Evolutionary conservation across 1,284 basidiomycete species (phyloP), one percentile per base, ranked within the genome.

Genomic region (Tylopilus sp.): DNA sequence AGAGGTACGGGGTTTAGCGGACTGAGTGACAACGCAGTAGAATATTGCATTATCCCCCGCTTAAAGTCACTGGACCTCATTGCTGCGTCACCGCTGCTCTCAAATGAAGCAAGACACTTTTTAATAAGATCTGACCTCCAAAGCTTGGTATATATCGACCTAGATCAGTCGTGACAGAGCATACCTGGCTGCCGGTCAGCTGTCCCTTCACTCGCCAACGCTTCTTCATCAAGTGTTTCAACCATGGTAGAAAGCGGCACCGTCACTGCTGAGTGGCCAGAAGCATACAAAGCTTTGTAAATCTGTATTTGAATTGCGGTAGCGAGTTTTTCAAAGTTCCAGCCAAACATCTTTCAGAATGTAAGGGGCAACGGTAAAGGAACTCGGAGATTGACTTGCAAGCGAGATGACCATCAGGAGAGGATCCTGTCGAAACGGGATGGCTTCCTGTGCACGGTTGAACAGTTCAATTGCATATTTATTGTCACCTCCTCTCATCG

Each of bases 1-100:
- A 56, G 49, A 18, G 15, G 23, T 1, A 23, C 35, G 2, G 47
- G 31, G 13, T 37, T 28, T 2, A 31, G 36, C 9, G 44, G 42
- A 33, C 18, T 10, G 1, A 46, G 37, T 2, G 53, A 37, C 25
- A 54, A 29, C 10, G 48, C 53, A 7, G 47, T 28, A 29, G 50
- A 52, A 5, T 42, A 52, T 6, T 16, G 42, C n/a, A 6, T 0
- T 7, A 46, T 34, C 1, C 41, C 46, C 29, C 26, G 12, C 12
- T 29, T 9, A 5, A 10, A n/a, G n/a, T 49, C 8, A 4, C 12
- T 6, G 4, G 30, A 34, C 23, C 4, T 12, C 11, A 25, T 2
- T 7, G 18, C 30, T n/a, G 7, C 19, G 21, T 49, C 47, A 3
- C 30, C 47, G 4, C 5, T n/a, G n/a, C n/a, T n/a, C n/a, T n/a